These are phyloP conservation scores for Mycena maculata DNA, from an alignment of 768 basidiomycete genomes.

Conservation along the genomic window DNA sequence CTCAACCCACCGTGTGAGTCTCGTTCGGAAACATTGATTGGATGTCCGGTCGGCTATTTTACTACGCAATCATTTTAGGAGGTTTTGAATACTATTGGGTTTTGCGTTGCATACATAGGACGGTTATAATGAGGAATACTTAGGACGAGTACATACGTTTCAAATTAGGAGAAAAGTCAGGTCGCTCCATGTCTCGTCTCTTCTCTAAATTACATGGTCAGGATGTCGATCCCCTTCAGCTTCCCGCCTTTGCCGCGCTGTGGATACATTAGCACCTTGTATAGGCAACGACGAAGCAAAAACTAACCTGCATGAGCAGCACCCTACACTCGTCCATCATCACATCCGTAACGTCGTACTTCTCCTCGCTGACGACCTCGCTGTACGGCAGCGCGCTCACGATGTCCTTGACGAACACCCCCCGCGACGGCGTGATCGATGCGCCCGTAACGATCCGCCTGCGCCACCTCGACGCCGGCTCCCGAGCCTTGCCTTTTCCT, in stretches of 20 bases:
- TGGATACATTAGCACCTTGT: slow-evolving; percentile 1
- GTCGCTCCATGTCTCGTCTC: too few relatives aligned
- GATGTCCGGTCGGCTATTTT: too few relatives aligned
- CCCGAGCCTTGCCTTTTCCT: slow-evolving; percentile 41
- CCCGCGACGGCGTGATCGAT: slow-evolving; percentile 55
- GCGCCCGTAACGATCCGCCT: slow-evolving; percentile 54
- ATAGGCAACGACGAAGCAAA: slow-evolving; percentile 9
- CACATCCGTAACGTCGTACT: slow-evolving; percentile 63
- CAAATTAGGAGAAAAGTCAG: too few relatives aligned
- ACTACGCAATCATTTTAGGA: too few relatives aligned
- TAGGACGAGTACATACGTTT: too few relatives aligned
- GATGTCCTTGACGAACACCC: slow-evolving; percentile 61
- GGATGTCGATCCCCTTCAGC: slow-evolving; percentile 55
- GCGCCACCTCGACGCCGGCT: slow-evolving; percentile 41
- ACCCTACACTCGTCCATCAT: slow-evolving; percentile 68
- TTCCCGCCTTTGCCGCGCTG: slow-evolving; percentile 53
- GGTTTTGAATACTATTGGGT: too few relatives aligned
- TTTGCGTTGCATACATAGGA: too few relatives aligned
- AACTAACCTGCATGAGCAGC: slow-evolving; percentile 58
- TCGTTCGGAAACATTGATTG: too few relatives aligned
- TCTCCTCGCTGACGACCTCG: slow-evolving; percentile 61
- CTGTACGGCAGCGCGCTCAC: slow-evolving; percentile 62
- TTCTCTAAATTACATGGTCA: slow-evolving; percentile 60
- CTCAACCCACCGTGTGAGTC: too few relatives aligned
- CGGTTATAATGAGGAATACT: too few relatives aligned